Percentiles rank a stretch among this genome's conserved stretches.
Conservation (phyloP, 305 asterid genomes). For the Petunia hybrid region DNA sequence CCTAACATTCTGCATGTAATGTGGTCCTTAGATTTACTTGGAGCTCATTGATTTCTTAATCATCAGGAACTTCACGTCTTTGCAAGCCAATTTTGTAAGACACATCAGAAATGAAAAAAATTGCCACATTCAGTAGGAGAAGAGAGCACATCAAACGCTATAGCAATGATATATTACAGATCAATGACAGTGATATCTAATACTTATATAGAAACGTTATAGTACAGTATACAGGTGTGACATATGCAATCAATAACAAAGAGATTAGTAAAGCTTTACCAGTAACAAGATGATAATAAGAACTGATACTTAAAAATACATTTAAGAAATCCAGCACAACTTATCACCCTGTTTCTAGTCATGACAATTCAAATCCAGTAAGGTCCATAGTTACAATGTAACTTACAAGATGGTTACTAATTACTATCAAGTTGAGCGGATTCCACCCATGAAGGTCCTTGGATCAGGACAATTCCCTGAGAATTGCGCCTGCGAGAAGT, state of each 20-base stretch:
- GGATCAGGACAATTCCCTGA: slow-evolving; percentile 79
- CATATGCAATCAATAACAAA: not conserved
- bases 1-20: not conserved
- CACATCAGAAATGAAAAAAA: not conserved
- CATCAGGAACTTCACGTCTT: not conserved
- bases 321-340: not conserved
- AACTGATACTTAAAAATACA: slow-evolving; percentile 9
- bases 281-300: not conserved
- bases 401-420: not conserved
- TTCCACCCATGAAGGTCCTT: slow-evolving; percentile 79
- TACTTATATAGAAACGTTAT: not conserved
- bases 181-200: not conserved
- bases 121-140: not conserved
- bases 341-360: not conserved
- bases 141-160: not conserved
- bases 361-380: not conserved
- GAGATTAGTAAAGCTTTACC: not conserved
- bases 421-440: slow-evolving; percentile 47
- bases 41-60: not conserved
- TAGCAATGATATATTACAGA: not conserved
- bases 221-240: not conserved
- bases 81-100: not conserved
- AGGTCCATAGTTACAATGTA: not conserved
- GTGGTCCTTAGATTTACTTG: not conserved
- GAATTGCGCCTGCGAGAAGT: slow-evolving; percentile 83